Percentiles rank a stretch among this genome's conserved stretches.
Evolutionary conservation across 2,329 filamentous ascomycete species (phyloP).

Genomic region (Fusarium udum): DNA sequence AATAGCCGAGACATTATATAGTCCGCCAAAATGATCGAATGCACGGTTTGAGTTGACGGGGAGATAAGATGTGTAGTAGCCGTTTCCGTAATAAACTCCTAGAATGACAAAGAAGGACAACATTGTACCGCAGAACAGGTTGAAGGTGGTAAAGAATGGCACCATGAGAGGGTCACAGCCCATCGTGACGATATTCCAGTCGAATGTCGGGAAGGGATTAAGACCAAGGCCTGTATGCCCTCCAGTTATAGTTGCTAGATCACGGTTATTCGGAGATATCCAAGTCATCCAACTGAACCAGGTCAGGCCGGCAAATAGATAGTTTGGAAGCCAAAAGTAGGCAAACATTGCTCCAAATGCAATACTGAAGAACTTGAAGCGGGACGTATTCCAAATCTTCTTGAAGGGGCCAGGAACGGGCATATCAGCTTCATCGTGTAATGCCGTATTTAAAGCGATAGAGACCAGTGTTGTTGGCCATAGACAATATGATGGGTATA

Average conservation of each 20-base stretch:
- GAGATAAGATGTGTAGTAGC: constrained; percentile 50
- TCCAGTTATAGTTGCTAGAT: constrained; percentile 51
- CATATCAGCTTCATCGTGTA: constrained; percentile 54
- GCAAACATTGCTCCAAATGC: constrained; percentile 59
- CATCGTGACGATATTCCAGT: constrained; percentile 53
- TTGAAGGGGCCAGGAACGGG: constrained; percentile 44
- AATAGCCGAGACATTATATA: constrained; percentile 51
- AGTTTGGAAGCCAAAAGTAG: constrained; percentile 65
- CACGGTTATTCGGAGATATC: constrained; percentile 57
- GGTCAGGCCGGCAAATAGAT: constrained; percentile 58
- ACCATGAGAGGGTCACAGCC: constrained; percentile 51
- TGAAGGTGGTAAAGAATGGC: constrained; percentile 51
- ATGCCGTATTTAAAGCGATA: constrained; percentile 59
- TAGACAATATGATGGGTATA: constrained; percentile 61
- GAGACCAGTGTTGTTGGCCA: constrained; percentile 64
- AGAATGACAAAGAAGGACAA: constrained; percentile 44
- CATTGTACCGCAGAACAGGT: constrained; percentile 46
- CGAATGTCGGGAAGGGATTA: constrained; percentile 54
- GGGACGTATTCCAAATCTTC: constrained; percentile 52
- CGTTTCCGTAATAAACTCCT: constrained; percentile 47
- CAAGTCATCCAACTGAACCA: constrained; percentile 64
- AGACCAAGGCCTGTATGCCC: constrained; percentile 52
- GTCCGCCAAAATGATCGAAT: constrained; percentile 51
- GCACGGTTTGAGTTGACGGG: constrained; percentile 54
- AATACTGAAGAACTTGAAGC: constrained; percentile 58